Base-by-base conservation (phyloP, 1,139 yeast genomes). In the Nakaseomyces uthaithaninus region DNA sequence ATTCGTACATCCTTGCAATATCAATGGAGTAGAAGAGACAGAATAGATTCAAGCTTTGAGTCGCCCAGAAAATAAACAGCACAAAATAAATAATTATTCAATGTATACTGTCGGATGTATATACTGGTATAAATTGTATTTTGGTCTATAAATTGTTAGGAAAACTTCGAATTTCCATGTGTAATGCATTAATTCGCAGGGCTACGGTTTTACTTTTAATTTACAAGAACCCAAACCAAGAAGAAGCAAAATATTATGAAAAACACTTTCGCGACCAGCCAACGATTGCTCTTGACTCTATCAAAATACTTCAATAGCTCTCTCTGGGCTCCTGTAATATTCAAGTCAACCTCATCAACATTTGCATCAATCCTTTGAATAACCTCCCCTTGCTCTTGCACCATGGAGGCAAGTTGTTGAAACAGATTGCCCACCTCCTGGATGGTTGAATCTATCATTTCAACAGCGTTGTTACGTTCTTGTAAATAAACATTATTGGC, bases 371-470 rank as follows among this genome's bases (percentile, higher is more conserved):
- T 91, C 56, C 97, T 71, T 61, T 91, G 98, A 43, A 91, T 91
- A 20, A 82, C 84, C 55, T 91, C 98, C 33, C 97, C 93, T 64
- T 91, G 99, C 62, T 93, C 98, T 46, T 86, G 89, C 10, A 91
- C 96, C 97, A 91, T 89, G 2, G 94, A 83, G 3, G 97, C 95
- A 53, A 91, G 71, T 63, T 91, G 98, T 53, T 85, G 93, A 65
- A 93, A 91, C 49, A 91, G 72, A 42, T 85, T 84, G 23, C 99
- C 99, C 34, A 91, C 94, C 62, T 91, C 98, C 56, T 89, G 93
- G 46, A 91, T 91, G 1, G 98, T 91, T 18, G 89, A 75, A 59
- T 91, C 99, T 40, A 91, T 91, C 2, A 95, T 86, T 59, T 91
- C 97, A 37, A 91, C 96, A 0, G 98, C 98, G 34, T 80, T 65